These are phyloP conservation scores for Coemansia sp. DNA, from an alignment of 192 early-diverging fungal species.

Conservation along the genomic window DNA sequence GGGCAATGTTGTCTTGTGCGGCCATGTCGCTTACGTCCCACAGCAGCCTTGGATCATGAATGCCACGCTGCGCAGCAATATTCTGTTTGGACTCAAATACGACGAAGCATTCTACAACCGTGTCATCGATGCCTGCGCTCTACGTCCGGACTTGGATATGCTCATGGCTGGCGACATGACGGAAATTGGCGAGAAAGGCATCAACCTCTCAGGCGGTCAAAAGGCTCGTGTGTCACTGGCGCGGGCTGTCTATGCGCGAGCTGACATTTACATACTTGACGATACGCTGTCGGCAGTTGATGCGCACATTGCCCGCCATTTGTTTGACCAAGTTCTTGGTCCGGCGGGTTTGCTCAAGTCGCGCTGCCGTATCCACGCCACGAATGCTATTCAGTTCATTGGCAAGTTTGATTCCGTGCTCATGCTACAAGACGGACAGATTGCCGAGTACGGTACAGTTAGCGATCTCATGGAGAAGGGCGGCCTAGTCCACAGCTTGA, in stretches of 20 bases:
- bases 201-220: conserved; percentile 56
- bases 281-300: conserved; percentile 64
- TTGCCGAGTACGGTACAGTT: conserved; percentile 71
- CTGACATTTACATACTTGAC: conserved; percentile 86
- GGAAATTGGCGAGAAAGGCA: conserved; percentile 87
- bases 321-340: conserved; percentile 70
- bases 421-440: conserved; percentile 71
- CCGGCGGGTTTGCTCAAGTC: conserved; percentile 78
- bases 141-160: conserved; percentile 83
- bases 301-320: conserved; percentile 62
- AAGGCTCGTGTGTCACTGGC: too few species aligned
- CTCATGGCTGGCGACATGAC: conserved; percentile 43
- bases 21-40: conserved; percentile 62
- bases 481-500: conserved; percentile 53
- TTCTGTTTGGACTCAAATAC: conserved; percentile 82
- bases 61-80: conserved; percentile 87
- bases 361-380: conserved; percentile 82
- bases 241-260: conserved; percentile 77
- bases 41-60: conserved; percentile 95
- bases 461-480: conserved; percentile 65
- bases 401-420: conserved; percentile 66
- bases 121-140: conserved; percentile 81
- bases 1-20: conserved; percentile 73
- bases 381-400: conserved; percentile 80
- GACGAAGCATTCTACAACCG: conserved; percentile 76